phyloP scores from a whole-genome alignment of 495 filamentous ascomycete species.

The Cudoniella acicularis region DNA sequence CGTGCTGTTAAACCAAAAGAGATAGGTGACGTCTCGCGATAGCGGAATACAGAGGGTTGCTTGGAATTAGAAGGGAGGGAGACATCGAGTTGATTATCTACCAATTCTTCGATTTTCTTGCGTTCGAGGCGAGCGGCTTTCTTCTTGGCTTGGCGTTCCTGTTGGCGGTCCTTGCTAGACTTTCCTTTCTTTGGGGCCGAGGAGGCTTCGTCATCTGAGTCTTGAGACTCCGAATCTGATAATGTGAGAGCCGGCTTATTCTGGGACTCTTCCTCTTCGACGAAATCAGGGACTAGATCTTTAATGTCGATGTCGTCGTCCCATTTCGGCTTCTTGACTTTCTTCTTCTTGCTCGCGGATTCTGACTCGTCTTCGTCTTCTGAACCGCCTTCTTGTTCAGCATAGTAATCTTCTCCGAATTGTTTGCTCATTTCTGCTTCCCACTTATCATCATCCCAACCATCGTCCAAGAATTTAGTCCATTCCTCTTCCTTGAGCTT shows the following conservation, averaged over 20 bases:
- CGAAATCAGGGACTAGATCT: slow-evolving; percentile 84
- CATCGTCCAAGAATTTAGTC: slow-evolving; percentile 74
- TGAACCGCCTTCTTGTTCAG: slow-evolving; percentile 45
- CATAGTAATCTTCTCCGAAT: slow-evolving; percentile 90
- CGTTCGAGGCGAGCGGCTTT: slow-evolving; percentile 72
- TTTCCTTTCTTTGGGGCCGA: slow-evolving; percentile 50
- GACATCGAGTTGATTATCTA: slow-evolving; percentile 73
- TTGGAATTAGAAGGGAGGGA: slow-evolving; percentile 40
- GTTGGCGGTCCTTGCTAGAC: slow-evolving; percentile 58
- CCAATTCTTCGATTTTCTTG: slow-evolving; percentile 78
- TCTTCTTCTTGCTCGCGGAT: slow-evolving; percentile 53
- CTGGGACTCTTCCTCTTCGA: slow-evolving; percentile 47
- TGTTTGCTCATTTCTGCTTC: slow-evolving; percentile 79
- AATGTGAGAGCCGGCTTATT: slow-evolving; percentile 49
- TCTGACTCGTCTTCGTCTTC: slow-evolving; percentile 44
- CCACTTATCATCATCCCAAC: slow-evolving; percentile 84
- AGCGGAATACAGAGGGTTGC: slow-evolving; percentile 67
- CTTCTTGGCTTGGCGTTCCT: slow-evolving; percentile 67
- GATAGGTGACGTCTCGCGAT: slow-evolving; percentile 88
- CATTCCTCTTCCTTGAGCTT: slow-evolving; percentile 72
- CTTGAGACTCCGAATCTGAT: slow-evolving; percentile 39
- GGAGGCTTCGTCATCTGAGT: slow-evolving; percentile 32
- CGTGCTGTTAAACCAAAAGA: slow-evolving; percentile 83
- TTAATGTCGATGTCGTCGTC: slow-evolving; percentile 96
- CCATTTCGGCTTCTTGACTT: slow-evolving; percentile 88